phyloP scores from a whole-genome alignment of 257 asterid species.

The Solanum peruvianum region DNA sequence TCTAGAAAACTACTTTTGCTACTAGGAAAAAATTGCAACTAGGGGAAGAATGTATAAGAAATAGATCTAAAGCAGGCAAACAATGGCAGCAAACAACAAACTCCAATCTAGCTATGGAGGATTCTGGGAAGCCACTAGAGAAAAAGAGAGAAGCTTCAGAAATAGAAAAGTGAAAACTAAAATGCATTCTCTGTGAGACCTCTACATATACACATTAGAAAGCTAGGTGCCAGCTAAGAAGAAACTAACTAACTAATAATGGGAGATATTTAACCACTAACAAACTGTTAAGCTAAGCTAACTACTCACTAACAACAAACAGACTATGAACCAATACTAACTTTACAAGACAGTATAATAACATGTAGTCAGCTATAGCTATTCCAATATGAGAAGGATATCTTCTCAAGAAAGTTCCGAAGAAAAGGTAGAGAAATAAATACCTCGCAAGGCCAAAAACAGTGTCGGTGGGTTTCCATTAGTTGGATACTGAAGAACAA shows the following conservation, averaged over 20 bases:
- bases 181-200: not conserved
- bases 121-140: not conserved
- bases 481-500: constrained; percentile 82
- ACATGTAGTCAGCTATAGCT: not conserved
- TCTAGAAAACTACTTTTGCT: not conserved
- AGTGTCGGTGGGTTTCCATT: constrained; percentile 95
- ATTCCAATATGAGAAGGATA: not conserved
- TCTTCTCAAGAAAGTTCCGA: not conserved
- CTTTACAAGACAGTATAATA: not conserved
- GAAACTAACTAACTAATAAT: not conserved
- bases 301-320: not conserved
- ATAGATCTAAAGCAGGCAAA: not conserved
- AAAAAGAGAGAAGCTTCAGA: not conserved
- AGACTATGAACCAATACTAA: not conserved
- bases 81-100: not conserved
- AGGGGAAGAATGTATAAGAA: not conserved
- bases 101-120: not conserved
- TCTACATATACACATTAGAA: not conserved
- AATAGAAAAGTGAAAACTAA: not conserved
- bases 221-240: not conserved
- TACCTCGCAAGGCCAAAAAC: constrained; percentile 77
- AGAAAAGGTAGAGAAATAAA: not conserved
- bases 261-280: not conserved
- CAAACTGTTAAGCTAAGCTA: not conserved
- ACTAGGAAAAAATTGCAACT: not conserved